phyloP scores from a whole-genome alignment of 1,284 basidiomycete genomes.

The Marasmius tenuissimus region DNA sequence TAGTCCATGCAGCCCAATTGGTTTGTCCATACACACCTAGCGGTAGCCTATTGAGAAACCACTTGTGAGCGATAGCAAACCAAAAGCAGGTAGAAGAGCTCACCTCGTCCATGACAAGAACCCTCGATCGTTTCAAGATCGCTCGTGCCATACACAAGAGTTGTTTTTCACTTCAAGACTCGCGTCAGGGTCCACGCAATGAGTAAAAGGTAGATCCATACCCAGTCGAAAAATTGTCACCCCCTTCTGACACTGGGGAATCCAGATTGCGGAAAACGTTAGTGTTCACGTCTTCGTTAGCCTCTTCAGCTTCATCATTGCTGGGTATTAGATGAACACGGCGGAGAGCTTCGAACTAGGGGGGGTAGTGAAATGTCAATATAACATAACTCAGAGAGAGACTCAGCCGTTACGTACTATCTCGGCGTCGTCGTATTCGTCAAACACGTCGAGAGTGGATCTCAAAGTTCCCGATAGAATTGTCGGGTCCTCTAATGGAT shows the following conservation, averaged over 20 bases:
- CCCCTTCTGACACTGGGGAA: conserved; percentile 81
- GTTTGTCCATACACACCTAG: conserved; percentile 40
- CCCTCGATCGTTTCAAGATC: conserved; percentile 72
- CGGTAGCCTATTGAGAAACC: conserved; percentile 52
- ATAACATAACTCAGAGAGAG: background rate
- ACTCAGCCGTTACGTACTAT: conserved; percentile 54
- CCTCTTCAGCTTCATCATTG: conserved; percentile 50
- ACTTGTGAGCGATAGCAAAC: conserved; percentile 5
- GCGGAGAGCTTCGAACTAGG: conserved; percentile 81
- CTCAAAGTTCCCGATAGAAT: conserved; percentile 88
- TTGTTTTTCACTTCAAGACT: conserved; percentile 67
- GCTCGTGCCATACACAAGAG: conserved; percentile 84
- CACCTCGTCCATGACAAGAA: conserved; percentile 83
- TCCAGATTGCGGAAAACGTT: conserved; percentile 89
- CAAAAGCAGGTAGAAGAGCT: conserved; percentile 26
- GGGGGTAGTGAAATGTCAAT: conserved; percentile 5
- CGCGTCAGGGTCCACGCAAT: conserved; percentile 14
- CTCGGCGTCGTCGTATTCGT: conserved; percentile 84
- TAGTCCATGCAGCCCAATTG: conserved; percentile 7
- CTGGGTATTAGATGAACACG: conserved; percentile 84
- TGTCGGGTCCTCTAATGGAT: conserved; percentile 75
- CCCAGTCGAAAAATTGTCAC: conserved; percentile 95
- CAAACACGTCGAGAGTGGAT: conserved; percentile 88
- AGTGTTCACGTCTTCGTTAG: conserved; percentile 61
- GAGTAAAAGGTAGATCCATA: conserved; percentile 28